phyloP scores from a whole-genome alignment of 176 grass and related monocot genomes.

The Chloris gayana region DNA sequence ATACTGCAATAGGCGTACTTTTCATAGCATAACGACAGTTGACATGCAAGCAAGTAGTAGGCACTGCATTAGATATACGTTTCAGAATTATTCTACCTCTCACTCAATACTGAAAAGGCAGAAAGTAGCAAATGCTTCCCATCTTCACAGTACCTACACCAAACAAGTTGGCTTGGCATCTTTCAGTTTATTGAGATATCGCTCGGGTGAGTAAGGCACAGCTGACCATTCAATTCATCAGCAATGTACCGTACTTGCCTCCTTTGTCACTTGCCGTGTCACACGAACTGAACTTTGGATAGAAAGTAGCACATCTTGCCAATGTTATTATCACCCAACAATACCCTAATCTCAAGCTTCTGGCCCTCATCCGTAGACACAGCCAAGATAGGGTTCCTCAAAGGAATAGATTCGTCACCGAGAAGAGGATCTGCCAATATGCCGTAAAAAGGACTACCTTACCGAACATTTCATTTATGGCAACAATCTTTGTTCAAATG shows the following conservation, averaged over 20 bases:
- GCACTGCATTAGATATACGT: too few species aligned
- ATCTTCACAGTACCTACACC: not conserved
- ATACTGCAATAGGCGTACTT: too few species aligned
- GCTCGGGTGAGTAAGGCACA: not conserved
- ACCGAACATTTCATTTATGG: constrained; percentile 4
- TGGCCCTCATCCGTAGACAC: not conserved
- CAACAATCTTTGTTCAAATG: not conserved
- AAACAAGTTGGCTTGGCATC: not conserved
- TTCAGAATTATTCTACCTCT: too few species aligned
- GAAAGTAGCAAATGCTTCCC: not conserved
- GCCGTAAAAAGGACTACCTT: not conserved
- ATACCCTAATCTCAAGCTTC: constrained; percentile 8
- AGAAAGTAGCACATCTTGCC: not conserved
- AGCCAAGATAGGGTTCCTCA: constrained; percentile 1
- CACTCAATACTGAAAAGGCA: too few species aligned
- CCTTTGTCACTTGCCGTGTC: not conserved
- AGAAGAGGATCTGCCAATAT: not conserved
- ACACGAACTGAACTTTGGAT: not conserved
- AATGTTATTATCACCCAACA: not conserved
- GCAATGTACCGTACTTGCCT: not conserved
- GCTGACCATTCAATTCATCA: not conserved
- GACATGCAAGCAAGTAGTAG: too few species aligned
- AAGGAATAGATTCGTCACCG: not conserved
- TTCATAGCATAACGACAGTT: too few species aligned
- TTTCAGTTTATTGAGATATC: not conserved